These are phyloP conservation scores for Quercus robur DNA, from an alignment of 306 rosid genomes.

Conservation along the genomic window DNA sequence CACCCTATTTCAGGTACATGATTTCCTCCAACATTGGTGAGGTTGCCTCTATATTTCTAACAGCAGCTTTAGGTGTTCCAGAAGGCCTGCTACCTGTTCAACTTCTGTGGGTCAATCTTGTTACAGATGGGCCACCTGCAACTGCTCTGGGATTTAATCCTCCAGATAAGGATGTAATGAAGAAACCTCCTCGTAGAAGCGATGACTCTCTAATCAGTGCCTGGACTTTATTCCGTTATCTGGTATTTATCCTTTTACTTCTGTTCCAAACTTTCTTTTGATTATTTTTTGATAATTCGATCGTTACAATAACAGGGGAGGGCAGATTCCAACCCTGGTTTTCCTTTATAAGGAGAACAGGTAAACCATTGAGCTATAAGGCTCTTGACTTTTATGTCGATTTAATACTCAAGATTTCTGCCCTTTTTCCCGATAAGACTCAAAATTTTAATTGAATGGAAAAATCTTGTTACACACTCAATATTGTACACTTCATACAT, in stretches of 20 bases:
- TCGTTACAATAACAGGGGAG: too few relatives aligned
- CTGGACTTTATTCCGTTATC: slow-evolving; percentile 91
- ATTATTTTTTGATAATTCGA: too few relatives aligned
- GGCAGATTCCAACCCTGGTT: too few relatives aligned
- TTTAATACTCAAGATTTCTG: slow-evolving; percentile 5
- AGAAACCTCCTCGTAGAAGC: slow-evolving; percentile 82
- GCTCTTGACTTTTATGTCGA: neutral
- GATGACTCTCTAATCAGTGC: slow-evolving; percentile 74
- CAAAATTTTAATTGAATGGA: neutral
- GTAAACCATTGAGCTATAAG: too few relatives aligned
- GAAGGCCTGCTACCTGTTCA: slow-evolving; percentile 98
- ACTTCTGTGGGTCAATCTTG: slow-evolving; percentile 98
- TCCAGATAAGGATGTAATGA: slow-evolving; percentile 86
- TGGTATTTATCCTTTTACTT: slow-evolving; percentile 42
- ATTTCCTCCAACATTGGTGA: slow-evolving; percentile 88
- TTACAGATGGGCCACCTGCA: slow-evolving; percentile 98
- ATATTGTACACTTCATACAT: too few relatives aligned
- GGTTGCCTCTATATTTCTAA: slow-evolving; percentile 76
- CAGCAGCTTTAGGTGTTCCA: slow-evolving; percentile 88
- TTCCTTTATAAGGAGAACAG: too few relatives aligned
- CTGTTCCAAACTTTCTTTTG: neutral
- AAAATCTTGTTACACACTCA: too few relatives aligned
- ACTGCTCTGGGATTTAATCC: slow-evolving; percentile 97
- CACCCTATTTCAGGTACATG: slow-evolving; percentile 60
- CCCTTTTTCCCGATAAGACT: neutral